Percentiles rank a stretch among this genome's conserved stretches.
Evolutionary conservation across 345 rosid genomes (phyloP).

Genomic region (Cochlearia excelsa): DNA sequence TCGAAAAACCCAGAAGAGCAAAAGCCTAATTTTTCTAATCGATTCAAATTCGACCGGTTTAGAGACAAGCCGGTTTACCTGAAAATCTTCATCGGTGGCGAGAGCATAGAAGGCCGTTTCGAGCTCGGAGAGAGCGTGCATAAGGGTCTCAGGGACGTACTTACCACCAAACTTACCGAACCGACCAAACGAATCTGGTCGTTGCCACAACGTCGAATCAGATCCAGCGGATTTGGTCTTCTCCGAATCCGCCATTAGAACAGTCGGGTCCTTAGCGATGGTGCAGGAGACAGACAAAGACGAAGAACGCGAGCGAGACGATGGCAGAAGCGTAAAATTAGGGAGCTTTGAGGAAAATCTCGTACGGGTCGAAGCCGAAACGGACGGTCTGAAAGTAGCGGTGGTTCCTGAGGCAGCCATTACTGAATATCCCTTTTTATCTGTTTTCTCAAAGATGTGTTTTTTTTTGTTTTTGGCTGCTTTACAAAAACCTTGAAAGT

Average conservation of each 20-base stretch:
- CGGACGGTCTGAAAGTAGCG: too few species aligned
- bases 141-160: slow-evolving; percentile 89
- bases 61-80: slow-evolving; percentile 43
- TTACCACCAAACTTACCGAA: slow-evolving; percentile 91
- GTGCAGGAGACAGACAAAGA: slow-evolving; percentile 48
- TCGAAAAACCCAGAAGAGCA: too few species aligned
- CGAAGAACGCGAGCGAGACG: slow-evolving; percentile 29
- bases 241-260: slow-evolving; percentile 37
- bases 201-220: slow-evolving; percentile 41
- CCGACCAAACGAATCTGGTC: slow-evolving; percentile 88
- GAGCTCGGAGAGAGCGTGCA: slow-evolving; percentile 81
- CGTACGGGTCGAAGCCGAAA: slow-evolving; percentile 17
- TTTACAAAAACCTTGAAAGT: too few species aligned
- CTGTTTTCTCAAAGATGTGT: too few species aligned
- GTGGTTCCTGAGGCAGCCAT: too few species aligned
- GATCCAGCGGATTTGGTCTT: slow-evolving; percentile 17
- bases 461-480: too few species aligned
- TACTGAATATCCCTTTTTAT: too few species aligned
- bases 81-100: slow-evolving; percentile 59
- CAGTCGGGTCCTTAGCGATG: slow-evolving; percentile 42
- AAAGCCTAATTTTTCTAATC: too few species aligned
- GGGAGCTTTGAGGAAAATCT: slow-evolving; percentile 30
- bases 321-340: slow-evolving; percentile 28
- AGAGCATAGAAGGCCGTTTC: slow-evolving; percentile 69
- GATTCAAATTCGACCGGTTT: not conserved